Conservation (phyloP, 805 yeast species). For the Yamadazyma sp. region DNA sequence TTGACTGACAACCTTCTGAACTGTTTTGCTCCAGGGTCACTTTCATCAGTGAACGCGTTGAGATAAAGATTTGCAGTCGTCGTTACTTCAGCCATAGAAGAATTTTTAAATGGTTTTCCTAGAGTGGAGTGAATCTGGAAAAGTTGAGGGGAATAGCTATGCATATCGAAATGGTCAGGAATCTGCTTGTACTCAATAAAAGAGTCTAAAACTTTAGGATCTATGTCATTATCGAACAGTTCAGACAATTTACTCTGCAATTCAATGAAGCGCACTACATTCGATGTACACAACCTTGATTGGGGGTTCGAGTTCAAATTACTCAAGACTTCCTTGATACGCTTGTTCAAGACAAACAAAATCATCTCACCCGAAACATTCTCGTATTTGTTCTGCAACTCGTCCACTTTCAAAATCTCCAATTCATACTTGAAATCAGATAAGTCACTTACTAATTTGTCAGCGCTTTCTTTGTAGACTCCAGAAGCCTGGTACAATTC, state of each 20-base stretch:
- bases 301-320: constrained; percentile 15
- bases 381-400: constrained; percentile 14
- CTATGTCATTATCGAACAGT: constrained; percentile 51
- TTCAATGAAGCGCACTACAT: constrained; percentile 17
- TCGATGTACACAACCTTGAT: constrained; percentile 15
- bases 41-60: neutral
- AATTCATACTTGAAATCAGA: constrained; percentile 19
- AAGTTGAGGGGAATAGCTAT: constrained; percentile 8
- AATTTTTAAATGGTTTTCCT: constrained; percentile 5
- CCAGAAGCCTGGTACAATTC: constrained; percentile 11
- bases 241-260: constrained; percentile 18
- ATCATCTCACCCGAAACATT: constrained; percentile 16
- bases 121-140: constrained; percentile 1
- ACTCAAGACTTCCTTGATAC: constrained; percentile 19
- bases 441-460: constrained; percentile 8
- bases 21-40: neutral
- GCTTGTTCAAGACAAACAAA: constrained; percentile 16
- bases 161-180: constrained; percentile 9
- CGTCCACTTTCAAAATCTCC: constrained; percentile 20
- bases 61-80: constrained; percentile 1
- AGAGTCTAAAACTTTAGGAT: constrained; percentile 44
- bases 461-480: constrained; percentile 1
- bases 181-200: constrained; percentile 22
- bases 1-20: constrained; percentile 4
- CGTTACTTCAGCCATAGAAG: constrained; percentile 6